Percentiles rank a stretch among this genome's conserved stretches.
Evolutionary conservation across 768 basidiomycete species (phyloP).

Genomic region (Mycena rosella): DNA sequence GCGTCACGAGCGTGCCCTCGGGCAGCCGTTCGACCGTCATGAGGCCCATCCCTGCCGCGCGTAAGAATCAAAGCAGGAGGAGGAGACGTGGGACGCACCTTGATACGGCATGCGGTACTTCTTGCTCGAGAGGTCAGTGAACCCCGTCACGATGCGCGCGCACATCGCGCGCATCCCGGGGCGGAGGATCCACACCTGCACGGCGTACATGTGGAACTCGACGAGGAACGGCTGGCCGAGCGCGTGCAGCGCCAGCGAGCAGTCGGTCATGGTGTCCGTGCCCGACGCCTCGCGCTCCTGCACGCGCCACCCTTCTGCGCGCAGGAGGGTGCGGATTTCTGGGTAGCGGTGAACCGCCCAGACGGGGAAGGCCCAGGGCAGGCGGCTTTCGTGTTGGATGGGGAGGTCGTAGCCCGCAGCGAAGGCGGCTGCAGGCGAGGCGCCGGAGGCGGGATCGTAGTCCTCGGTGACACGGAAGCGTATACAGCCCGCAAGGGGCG

Average conservation of each 20-base stretch:
- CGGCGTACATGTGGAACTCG: constrained; percentile 17
- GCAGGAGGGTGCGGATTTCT: not conserved
- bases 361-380: constrained; percentile 33
- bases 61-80: not conserved
- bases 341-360: not conserved
- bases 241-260: constrained; percentile 13
- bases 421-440: constrained; percentile 26
- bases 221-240: constrained; percentile 24
- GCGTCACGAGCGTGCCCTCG: constrained; percentile 7
- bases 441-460: constrained; percentile 6
- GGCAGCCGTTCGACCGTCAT: constrained; percentile 26
- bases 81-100: not conserved
- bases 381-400: not conserved
- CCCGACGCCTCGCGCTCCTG: not conserved
- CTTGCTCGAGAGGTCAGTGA: constrained; percentile 2
- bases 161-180: not conserved
- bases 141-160: constrained; percentile 17
- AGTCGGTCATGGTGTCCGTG: not conserved
- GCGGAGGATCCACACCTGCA: not conserved
- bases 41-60: constrained; percentile 1
- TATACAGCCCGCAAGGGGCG: constrained; percentile 26
- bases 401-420: constrained; percentile 33
- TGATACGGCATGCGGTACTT: not conserved
- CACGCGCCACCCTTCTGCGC: not conserved
- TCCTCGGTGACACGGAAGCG: constrained; percentile 38